Conservation (phyloP, 345 rosid genomes). For the Gossypium arboreum region DNA sequence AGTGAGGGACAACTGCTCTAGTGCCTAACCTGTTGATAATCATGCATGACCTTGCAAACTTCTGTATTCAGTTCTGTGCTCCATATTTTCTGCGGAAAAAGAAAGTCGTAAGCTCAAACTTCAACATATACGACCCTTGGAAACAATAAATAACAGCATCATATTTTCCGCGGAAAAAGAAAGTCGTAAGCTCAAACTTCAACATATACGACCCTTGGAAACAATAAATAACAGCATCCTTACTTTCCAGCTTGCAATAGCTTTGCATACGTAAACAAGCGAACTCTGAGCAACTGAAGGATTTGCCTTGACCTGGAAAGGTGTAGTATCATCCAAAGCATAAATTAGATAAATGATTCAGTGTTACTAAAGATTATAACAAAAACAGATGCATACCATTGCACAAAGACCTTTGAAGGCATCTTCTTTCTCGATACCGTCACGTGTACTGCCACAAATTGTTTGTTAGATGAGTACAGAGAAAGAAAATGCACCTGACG, state of each 20-base stretch:
- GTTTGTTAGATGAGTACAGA: conserved; percentile 4
- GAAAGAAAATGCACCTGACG: not conserved
- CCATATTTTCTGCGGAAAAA: conserved; percentile 62
- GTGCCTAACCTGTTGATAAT: conserved; percentile 74
- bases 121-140: not conserved
- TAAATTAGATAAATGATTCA: not conserved
- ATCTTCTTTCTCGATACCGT: conserved; percentile 97
- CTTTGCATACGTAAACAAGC: conserved; percentile 77
- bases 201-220: not conserved
- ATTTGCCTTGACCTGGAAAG: conserved; percentile 73
- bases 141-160: conserved; percentile 14
- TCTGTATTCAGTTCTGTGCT: conserved; percentile 80
- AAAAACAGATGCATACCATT: conserved; percentile 46
- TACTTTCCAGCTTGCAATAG: conserved; percentile 99
- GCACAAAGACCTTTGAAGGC: conserved; percentile 97
- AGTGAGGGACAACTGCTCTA: conserved; percentile 27
- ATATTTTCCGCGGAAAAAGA: conserved; percentile 56
- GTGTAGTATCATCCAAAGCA: conserved; percentile 10
- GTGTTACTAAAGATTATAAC: not conserved
- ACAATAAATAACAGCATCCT: conserved; percentile 22
- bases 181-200: not conserved
- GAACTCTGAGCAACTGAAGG: conserved; percentile 91
- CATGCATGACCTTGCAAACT: conserved; percentile 86
- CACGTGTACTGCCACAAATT: conserved; percentile 66
- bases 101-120: not conserved